Evolutionary conservation across 176 grass and related monocot genomes (phyloP).

Genomic region (Alloteropsis semialata): DNA sequence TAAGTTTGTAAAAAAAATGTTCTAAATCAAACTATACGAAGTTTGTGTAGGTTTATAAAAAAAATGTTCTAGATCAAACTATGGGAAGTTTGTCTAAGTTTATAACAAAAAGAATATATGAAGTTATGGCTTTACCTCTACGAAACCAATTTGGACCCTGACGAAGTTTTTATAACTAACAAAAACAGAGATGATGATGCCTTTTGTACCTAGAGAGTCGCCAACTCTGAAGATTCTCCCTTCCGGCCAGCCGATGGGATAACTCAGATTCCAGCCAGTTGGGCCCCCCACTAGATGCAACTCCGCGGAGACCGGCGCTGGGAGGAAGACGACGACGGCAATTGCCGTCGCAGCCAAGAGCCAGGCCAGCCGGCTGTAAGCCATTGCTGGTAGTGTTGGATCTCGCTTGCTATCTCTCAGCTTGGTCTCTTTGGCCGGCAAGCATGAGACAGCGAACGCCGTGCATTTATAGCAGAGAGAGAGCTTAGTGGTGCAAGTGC

Average conservation of each 20-base stretch:
- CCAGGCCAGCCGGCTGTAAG: not conserved
- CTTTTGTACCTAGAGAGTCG: conserved; percentile 6
- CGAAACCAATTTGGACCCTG: not conserved
- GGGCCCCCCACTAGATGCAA: not conserved
- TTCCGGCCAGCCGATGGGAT: not conserved
- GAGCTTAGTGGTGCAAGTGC: too few relatives aligned
- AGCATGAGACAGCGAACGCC: not conserved
- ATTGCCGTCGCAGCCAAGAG: not conserved
- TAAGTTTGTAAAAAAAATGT: too few relatives aligned
- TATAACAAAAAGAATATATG: too few relatives aligned
- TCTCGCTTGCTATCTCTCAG: not conserved
- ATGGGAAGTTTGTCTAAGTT: too few relatives aligned
- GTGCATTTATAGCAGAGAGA: not conserved
- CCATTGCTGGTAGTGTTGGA: not conserved
- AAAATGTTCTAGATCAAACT: too few relatives aligned
- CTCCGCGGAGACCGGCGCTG: not conserved
- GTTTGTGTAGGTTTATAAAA: too few relatives aligned
- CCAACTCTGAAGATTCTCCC: not conserved
- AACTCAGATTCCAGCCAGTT: conserved; percentile 16
- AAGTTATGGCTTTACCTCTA: too few relatives aligned
- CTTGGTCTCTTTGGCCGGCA: not conserved
- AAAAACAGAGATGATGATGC: not conserved
- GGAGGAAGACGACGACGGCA: not conserved
- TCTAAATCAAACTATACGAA: too few relatives aligned
- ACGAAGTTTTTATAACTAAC: not conserved